Conservation (phyloP, 768 basidiomycete genomes). For the Trametes cinnabarina region DNA sequence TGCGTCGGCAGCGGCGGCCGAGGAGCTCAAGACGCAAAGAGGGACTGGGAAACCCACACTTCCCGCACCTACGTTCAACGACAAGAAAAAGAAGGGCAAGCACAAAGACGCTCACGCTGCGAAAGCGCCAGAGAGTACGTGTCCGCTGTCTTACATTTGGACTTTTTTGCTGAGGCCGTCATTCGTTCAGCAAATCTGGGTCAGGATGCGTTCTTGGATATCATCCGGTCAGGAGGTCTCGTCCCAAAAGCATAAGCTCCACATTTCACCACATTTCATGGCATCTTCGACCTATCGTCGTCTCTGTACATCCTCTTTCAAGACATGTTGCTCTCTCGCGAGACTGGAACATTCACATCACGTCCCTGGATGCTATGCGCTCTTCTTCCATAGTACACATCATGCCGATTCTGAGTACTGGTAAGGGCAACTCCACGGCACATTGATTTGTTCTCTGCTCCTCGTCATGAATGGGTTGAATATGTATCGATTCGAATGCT, state of each 20-base stretch:
- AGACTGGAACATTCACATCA: too few species aligned
- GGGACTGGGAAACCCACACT: constrained; percentile 75
- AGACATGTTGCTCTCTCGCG: too few species aligned
- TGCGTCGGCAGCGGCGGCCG: constrained; percentile 48
- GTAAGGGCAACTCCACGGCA: too few species aligned
- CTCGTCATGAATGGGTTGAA: too few species aligned
- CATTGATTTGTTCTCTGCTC: too few species aligned
- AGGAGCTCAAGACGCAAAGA: constrained; percentile 57
- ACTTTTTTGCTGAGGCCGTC: constrained; percentile 2
- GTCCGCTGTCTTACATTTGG: constrained; percentile 1
- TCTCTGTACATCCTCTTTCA: too few species aligned
- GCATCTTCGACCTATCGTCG: too few species aligned
- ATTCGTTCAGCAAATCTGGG: constrained; percentile 50
- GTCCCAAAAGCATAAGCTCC: constrained; percentile 60
- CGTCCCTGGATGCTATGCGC: too few species aligned
- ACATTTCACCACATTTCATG: background rate
- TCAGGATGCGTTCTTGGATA: constrained; percentile 76
- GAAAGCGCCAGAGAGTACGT: constrained; percentile 56
- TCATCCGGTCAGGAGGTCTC: constrained; percentile 77
- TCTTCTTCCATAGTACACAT: too few species aligned
- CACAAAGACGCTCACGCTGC: constrained; percentile 55
- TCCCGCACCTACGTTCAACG: constrained; percentile 58
- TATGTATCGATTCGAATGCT: too few species aligned
- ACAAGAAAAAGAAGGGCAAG: constrained; percentile 45
- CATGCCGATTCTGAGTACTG: too few species aligned